Base-by-base conservation (phyloP, 192 early-diverging fungal species). In the Coemansia sp. region DNA sequence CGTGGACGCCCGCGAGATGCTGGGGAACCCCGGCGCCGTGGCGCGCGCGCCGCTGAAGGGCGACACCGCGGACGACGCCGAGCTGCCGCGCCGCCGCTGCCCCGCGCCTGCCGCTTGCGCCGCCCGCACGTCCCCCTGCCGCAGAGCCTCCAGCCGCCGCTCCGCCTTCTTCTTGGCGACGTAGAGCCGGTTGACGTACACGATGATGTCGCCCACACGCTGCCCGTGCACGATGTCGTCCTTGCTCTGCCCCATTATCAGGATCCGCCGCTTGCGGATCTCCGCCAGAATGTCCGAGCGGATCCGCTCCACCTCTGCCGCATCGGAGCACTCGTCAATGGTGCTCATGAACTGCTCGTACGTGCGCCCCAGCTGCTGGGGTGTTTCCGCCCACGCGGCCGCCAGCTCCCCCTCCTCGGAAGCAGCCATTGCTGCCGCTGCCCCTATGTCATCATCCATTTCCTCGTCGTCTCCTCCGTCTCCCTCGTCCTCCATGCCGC, bases 171-270 rank as follows among this genome's bases (percentile, higher is more conserved):
- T 84, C 55, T 82, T 85, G 4, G 91, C 92, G 18, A 83, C 64
- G 21, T 83, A 75, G 15, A 94, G 78, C 5, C 88, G 65, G 49
- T 88, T 90, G 19, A 93, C 61, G 60, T 93, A 91, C 4, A 86
- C 77, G 10, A 82, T 61, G 15, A 88, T 79, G 36, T 90, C 85
- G 48, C 82, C 59, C 8, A 93, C 90, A 13, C 82, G 81, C 61
- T 83, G 81, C 3, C 90, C 89, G 48, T 92, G 83, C n/a, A 92
- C 82, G 30, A 90, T 85, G 40, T 92, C 90, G 48, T 84, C 81
- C 36, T 79, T 78, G 55, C 78, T 77, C 43, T 81, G 81, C 35
- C 84, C 83, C 42, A 66, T 85, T 62, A 80, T 63, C 53, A 63
- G 49, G 13, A 80, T 56, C 37, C 65, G 60, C 37, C 88, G 87